Percentiles rank a stretch among this genome's conserved stretches.
Evolutionary conservation across 495 filamentous ascomycete species (phyloP).

Genomic region (Cudoniella acicularis): DNA sequence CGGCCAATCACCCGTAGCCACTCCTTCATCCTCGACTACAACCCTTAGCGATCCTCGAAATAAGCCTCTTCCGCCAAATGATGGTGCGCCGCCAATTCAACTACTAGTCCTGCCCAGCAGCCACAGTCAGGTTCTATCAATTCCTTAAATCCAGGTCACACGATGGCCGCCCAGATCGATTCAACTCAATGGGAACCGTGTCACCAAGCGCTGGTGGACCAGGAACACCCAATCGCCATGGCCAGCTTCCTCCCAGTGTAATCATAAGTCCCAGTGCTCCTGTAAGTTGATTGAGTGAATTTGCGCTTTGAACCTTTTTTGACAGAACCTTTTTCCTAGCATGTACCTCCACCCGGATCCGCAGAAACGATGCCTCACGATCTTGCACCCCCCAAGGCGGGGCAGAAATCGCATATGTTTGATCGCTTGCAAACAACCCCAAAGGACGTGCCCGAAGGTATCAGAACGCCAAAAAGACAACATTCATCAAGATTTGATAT

Average conservation of each 20-base stretch:
- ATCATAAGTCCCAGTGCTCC: conserved; percentile 93
- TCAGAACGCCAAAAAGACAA: conserved; percentile 91
- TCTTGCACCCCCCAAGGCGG: conserved; percentile 85
- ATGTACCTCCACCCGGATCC: conserved; percentile 88
- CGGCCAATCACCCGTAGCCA: conserved; percentile 56
- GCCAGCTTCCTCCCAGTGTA: conserved; percentile 78
- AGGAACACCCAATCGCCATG: conserved; percentile 66
- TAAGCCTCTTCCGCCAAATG: conserved; percentile 69
- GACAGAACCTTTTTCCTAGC: conserved; percentile 63
- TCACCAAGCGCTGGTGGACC: conserved; percentile 48
- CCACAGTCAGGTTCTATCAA: conserved; percentile 33
- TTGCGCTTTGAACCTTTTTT: too few relatives aligned
- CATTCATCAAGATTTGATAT: conserved; percentile 98
- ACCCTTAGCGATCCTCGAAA: conserved; percentile 81
- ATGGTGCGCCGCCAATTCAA: conserved; percentile 52
- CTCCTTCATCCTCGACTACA: conserved; percentile 82
- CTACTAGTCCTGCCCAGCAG: conserved; percentile 38
- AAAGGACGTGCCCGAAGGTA: conserved; percentile 92
- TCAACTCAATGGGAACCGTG: conserved; percentile 32
- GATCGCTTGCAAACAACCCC: conserved; percentile 89
- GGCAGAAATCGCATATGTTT: conserved; percentile 82
- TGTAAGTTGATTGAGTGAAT: conserved; percentile 56
- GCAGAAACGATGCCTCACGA: conserved; percentile 98
- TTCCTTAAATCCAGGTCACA: conserved; percentile 27
- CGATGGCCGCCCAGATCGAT: conserved; percentile 40